These are phyloP conservation scores for Leccinum fibrillosum DNA, from an alignment of 768 basidiomycete genomes.

Conservation along the genomic window DNA sequence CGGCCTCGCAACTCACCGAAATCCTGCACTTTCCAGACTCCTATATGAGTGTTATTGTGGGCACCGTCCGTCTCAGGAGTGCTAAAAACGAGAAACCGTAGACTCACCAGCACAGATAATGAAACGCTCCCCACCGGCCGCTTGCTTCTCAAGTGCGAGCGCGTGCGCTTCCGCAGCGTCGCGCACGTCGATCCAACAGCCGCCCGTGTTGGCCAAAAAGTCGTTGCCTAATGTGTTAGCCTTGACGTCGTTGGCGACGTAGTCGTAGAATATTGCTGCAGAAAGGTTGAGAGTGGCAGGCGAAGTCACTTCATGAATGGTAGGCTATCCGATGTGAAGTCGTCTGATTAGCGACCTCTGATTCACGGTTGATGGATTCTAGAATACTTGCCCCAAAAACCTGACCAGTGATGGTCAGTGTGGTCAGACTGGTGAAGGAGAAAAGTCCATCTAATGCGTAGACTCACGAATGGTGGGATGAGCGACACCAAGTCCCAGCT, in stretches of 20 bases:
- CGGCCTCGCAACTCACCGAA: not conserved
- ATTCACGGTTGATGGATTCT: not conserved
- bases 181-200: not conserved
- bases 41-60: not conserved
- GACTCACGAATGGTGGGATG: constrained; percentile 38
- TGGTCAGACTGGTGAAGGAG: not conserved
- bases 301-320: not conserved
- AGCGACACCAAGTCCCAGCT: constrained; percentile 39
- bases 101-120: not conserved
- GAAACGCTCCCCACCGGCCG: not conserved
- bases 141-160: not conserved
- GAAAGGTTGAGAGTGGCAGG: not conserved
- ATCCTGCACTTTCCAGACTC: not conserved
- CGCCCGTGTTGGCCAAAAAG: not conserved
- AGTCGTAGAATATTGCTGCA: not conserved
- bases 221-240: not conserved
- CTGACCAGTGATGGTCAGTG: not conserved
- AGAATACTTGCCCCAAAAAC: not conserved
- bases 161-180: not conserved
- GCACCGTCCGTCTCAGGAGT: not conserved
- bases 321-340: not conserved
- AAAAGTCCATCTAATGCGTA: too few species aligned
- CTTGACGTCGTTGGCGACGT: not conserved
- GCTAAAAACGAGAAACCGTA: not conserved
- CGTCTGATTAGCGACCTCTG: not conserved